Evolutionary conservation across 164 flowering plant genomes (phyloP).

Genomic region (Vitis cinerea): DNA sequence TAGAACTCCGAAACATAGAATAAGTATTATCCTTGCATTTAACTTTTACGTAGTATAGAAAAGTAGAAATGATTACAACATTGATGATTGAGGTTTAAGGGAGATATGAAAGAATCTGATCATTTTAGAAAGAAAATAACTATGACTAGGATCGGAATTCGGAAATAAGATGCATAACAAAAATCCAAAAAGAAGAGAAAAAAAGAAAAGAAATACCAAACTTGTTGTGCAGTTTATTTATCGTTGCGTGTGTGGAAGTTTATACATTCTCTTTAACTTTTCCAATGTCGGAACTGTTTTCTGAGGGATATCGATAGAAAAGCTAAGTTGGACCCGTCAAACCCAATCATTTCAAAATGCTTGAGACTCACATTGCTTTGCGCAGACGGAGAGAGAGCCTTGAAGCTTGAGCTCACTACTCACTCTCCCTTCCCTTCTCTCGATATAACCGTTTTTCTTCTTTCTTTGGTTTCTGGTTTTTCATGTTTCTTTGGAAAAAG

Average conservation of each 20-base stretch:
- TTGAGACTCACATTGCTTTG: slow-evolving; percentile 32
- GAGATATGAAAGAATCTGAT: too few species aligned
- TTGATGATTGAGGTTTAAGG: too few species aligned
- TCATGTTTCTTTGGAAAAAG: slow-evolving; percentile 20
- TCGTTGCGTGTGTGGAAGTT: neutral
- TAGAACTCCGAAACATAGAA: too few species aligned
- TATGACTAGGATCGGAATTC: too few species aligned
- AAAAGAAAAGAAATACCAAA: slow-evolving; percentile 27
- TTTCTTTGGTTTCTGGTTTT: slow-evolving; percentile 22
- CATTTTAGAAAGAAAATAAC: too few species aligned
- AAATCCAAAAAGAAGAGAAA: too few species aligned
- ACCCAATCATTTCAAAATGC: slow-evolving; percentile 34
- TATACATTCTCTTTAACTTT: slow-evolving; percentile 8
- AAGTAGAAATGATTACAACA: too few species aligned
- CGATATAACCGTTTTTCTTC: slow-evolving; percentile 18
- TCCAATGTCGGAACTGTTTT: neutral
- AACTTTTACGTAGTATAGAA: too few species aligned
- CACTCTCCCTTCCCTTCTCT: slow-evolving; percentile 1
- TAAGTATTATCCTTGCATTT: too few species aligned
- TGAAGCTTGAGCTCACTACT: slow-evolving; percentile 30
- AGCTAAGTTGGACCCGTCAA: slow-evolving; percentile 59
- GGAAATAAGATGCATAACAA: too few species aligned
- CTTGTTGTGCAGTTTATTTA: slow-evolving; percentile 29
- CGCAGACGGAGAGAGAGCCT: slow-evolving; percentile 12
- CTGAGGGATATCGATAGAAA: slow-evolving; percentile 8